These are phyloP conservation scores for Colletotrichum abscissum DNA, from an alignment of 2,329 filamentous ascomycete genomes.

Conservation along the genomic window DNA sequence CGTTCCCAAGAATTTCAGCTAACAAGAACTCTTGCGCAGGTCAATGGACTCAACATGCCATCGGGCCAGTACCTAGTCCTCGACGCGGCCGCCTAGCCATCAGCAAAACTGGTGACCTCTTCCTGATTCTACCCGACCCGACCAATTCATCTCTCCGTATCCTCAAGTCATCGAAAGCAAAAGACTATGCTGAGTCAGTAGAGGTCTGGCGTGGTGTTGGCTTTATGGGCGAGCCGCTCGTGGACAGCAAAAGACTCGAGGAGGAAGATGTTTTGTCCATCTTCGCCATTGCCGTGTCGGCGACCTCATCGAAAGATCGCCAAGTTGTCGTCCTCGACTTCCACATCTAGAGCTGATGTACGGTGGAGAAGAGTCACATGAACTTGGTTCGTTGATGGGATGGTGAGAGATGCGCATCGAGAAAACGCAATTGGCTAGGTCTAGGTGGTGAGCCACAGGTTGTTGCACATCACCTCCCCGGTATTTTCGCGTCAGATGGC, in stretches of 20 bases:
- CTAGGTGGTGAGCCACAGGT: not conserved
- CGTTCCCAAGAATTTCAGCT: not conserved
- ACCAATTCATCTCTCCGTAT: not conserved
- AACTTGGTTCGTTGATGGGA: not conserved
- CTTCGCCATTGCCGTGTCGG: not conserved
- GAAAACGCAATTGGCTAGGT: not conserved
- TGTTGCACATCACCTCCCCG: not conserved
- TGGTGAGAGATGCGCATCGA: not conserved
- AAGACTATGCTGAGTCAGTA: not conserved
- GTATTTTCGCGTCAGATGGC: not conserved
- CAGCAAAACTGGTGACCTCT: not conserved
- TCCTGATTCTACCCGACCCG: not conserved
- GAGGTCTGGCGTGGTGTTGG: not conserved
- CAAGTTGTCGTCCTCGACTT: not conserved
- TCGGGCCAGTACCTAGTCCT: not conserved
- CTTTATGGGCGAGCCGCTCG: not conserved
- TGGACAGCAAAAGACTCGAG: not conserved
- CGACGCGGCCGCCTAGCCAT: not conserved
- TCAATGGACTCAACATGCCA: not conserved
- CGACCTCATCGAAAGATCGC: not conserved
- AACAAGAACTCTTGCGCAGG: not conserved
- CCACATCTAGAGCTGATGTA: no score
- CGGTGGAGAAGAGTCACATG: not conserved
- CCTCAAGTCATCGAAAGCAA: not conserved
- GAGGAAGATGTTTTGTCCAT: not conserved